Percentiles rank a stretch among this genome's conserved stretches.
Conservation (phyloP, 2,329 filamentous ascomycete genomes). For the Claviceps arundinis region DNA sequence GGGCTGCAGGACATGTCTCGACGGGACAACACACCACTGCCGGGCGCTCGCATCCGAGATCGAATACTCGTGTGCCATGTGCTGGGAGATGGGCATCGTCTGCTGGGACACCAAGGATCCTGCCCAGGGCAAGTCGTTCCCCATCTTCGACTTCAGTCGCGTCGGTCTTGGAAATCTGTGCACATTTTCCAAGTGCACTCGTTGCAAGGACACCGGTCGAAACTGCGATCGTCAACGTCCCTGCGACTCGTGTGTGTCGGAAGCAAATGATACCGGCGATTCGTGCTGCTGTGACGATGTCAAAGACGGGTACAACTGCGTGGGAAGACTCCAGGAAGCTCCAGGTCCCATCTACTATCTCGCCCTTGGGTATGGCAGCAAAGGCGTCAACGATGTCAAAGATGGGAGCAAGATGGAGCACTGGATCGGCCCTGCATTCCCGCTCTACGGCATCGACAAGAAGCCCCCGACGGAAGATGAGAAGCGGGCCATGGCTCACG, state of each 20-base stretch:
- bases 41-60: slow-evolving; percentile 7
- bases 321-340: slow-evolving; percentile 5
- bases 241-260: slow-evolving; percentile 20
- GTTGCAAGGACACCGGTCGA: slow-evolving; percentile 11
- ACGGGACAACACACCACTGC: slow-evolving; percentile 9
- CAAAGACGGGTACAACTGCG: slow-evolving; percentile 7
- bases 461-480: not conserved
- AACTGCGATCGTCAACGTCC: slow-evolving; percentile 25
- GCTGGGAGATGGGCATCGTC: slow-evolving; percentile 18
- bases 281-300: slow-evolving; percentile 6
- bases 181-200: slow-evolving; percentile 14
- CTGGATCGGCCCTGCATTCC: slow-evolving; percentile 13
- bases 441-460: slow-evolving; percentile 8
- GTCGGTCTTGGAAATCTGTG: slow-evolving; percentile 19
- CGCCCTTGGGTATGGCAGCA: slow-evolving; percentile 16
- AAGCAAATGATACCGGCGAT: not conserved
- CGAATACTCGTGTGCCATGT: slow-evolving; percentile 13
- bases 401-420: slow-evolving; percentile 13
- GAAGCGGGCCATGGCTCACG: not conserved
- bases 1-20: slow-evolving; percentile 8
- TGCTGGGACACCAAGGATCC: slow-evolving; percentile 8
- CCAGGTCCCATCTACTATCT: slow-evolving; percentile 23
- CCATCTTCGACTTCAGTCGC: slow-evolving; percentile 16
- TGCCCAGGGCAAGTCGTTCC: slow-evolving; percentile 5
- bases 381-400: slow-evolving; percentile 15